Conservation (phyloP, 345 rosid genomes). For the Euclidium syriacum region DNA sequence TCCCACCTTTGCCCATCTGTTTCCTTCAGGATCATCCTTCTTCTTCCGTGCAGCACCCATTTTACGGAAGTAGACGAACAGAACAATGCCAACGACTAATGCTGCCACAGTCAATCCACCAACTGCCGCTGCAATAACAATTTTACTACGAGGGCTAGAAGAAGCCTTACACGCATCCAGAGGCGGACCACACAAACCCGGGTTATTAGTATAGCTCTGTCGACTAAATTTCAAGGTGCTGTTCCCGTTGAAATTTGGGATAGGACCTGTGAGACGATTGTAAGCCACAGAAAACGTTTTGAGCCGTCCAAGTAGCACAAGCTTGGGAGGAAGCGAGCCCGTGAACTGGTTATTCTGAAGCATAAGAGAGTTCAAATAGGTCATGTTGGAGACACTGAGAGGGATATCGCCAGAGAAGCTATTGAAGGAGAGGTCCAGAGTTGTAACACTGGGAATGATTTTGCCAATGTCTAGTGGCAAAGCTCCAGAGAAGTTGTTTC, state of each 20-base stretch:
- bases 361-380: constrained; percentile 56
- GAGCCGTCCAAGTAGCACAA: constrained; percentile 48
- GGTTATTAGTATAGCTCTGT: constrained; percentile 43
- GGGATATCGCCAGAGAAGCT: constrained; percentile 70
- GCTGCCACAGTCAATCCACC: constrained; percentile 70
- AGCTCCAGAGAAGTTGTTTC: constrained; percentile 53
- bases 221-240: background rate
- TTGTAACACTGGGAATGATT: constrained; percentile 25
- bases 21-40: constrained; percentile 89
- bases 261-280: constrained; percentile 57
- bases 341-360: constrained; percentile 59
- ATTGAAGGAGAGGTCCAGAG: constrained; percentile 67
- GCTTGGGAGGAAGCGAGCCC: constrained; percentile 51
- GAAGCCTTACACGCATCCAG: constrained; percentile 38
- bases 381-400: constrained; percentile 24
- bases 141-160: constrained; percentile 29
- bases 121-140: constrained; percentile 59
- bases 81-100: constrained; percentile 37
- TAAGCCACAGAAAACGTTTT: constrained; percentile 47
- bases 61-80: constrained; percentile 57
- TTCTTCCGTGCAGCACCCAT: constrained; percentile 51
- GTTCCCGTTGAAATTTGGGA: constrained; percentile 32
- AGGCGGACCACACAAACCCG: constrained; percentile 57
- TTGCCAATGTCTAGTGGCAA: constrained; percentile 40
- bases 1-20: constrained; percentile 81